Evolutionary conservation across 441 rosid species (phyloP).

Genomic region (Macaranga tanarius): DNA sequence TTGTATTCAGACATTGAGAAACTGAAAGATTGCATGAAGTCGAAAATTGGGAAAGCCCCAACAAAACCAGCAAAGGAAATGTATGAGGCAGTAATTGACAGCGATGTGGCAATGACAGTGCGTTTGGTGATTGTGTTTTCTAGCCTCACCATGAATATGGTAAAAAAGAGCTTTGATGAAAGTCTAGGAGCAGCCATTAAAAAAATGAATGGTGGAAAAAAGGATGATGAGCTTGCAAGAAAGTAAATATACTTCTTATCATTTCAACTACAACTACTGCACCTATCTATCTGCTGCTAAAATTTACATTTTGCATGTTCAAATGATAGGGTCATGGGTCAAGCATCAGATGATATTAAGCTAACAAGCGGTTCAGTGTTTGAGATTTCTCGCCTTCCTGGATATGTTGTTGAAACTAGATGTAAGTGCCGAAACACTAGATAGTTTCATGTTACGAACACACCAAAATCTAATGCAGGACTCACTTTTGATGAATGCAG

Average conservation of each 20-base stretch:
- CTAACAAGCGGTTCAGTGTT: conserved; percentile 46
- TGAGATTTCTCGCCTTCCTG: conserved; percentile 45
- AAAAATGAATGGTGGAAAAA: conserved; percentile 43
- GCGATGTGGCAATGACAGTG: conserved; percentile 37
- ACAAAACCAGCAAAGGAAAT: conserved; percentile 43
- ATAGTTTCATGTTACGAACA: background rate
- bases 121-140: conserved; percentile 48
- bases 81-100: conserved; percentile 42
- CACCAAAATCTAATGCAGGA: conserved; percentile 5
- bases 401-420: conserved; percentile 39
- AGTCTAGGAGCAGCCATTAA: conserved; percentile 46
- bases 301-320: background rate
- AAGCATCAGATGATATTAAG: conserved; percentile 46
- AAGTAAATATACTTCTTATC: conserved; percentile 28
- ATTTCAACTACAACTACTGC: background rate
- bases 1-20: conserved; percentile 41
- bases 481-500: conserved; percentile 28
- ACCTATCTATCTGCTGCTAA: background rate
- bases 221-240: conserved; percentile 39
- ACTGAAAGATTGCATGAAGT: conserved; percentile 37
- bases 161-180: conserved; percentile 39
- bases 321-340: conserved; percentile 41
- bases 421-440: conserved; percentile 22
- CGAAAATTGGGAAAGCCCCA: conserved; percentile 36
- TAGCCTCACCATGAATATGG: conserved; percentile 45